Conservation (phyloP, 345 rosid species). For the Melastoma malabathricum region DNA sequence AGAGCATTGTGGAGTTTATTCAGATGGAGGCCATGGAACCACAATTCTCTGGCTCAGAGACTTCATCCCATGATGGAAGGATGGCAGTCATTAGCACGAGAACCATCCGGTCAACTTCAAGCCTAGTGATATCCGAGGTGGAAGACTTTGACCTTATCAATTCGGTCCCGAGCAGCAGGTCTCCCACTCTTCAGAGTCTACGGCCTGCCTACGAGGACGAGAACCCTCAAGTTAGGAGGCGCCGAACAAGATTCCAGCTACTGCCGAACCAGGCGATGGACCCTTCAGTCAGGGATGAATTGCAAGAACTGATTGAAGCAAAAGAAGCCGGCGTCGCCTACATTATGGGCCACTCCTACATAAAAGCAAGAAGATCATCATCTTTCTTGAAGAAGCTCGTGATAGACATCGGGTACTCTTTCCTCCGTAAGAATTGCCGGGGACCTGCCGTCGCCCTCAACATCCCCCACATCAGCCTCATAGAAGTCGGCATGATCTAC, state of each 20-base stretch:
- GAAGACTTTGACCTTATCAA: constrained; percentile 26
- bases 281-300: constrained; percentile 64
- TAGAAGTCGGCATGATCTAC: constrained; percentile 94
- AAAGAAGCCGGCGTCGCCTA: constrained; percentile 87
- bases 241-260: constrained; percentile 53
- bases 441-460: constrained; percentile 84
- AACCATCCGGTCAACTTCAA: constrained; percentile 31
- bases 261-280: constrained; percentile 48
- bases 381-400: constrained; percentile 56
- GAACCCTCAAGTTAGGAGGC: constrained; percentile 40
- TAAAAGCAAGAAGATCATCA: constrained; percentile 66
- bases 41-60: constrained; percentile 38
- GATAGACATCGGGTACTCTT: constrained; percentile 71
- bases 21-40: constrained; percentile 84
- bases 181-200: constrained; percentile 53
- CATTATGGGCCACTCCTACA: constrained; percentile 80
- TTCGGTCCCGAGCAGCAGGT: constrained; percentile 61
- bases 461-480: constrained; percentile 86
- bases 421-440: constrained; percentile 89
- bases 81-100: constrained; percentile 86
- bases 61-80: constrained; percentile 66
- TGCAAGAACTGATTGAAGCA: constrained; percentile 62
- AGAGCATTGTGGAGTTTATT: constrained; percentile 91
- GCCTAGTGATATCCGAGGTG: constrained; percentile 39
- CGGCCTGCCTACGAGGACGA: constrained; percentile 60